Evolutionary conservation across 306 rosid species (phyloP).

Genomic region (Medicago ruthenica): DNA sequence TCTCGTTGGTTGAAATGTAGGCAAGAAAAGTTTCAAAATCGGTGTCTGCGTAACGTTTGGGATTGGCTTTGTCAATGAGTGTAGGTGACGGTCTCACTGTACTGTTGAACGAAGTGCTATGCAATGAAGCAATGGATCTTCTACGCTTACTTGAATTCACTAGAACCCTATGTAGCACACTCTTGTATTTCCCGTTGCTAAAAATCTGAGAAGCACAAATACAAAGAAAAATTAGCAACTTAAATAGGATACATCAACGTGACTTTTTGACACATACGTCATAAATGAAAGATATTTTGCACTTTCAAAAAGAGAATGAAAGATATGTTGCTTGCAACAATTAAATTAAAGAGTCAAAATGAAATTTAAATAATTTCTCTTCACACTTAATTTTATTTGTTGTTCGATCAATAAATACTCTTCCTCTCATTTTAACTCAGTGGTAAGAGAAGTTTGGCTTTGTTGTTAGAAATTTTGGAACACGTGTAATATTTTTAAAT

Average conservation of each 20-base stretch:
- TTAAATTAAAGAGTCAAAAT: no score
- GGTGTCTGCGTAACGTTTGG: constrained; percentile 73
- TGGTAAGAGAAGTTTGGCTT: no score
- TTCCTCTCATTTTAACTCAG: no score
- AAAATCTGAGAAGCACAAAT: constrained; percentile 57
- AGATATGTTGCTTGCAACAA: no score
- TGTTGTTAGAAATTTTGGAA: no score
- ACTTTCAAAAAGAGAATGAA: no score
- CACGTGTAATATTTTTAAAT: no score
- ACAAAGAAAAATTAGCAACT: neutral
- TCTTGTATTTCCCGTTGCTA: constrained; percentile 91
- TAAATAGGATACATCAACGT: neutral
- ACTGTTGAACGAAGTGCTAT: constrained; percentile 58
- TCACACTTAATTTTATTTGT: no score
- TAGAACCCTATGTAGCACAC: constrained; percentile 80
- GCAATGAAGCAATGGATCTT: constrained; percentile 78
- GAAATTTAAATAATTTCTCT: no score
- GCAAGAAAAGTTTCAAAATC: constrained; percentile 64
- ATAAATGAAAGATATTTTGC: no score
- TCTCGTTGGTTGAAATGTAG: constrained; percentile 63
- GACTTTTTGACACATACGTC: no score
- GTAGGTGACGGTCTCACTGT: constrained; percentile 64
- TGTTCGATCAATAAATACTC: no score
- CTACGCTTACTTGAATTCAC: constrained; percentile 63
- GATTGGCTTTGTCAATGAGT: constrained; percentile 68